phyloP scores from a whole-genome alignment of 306 rosid species.

The Cucurbita pepo region DNA sequence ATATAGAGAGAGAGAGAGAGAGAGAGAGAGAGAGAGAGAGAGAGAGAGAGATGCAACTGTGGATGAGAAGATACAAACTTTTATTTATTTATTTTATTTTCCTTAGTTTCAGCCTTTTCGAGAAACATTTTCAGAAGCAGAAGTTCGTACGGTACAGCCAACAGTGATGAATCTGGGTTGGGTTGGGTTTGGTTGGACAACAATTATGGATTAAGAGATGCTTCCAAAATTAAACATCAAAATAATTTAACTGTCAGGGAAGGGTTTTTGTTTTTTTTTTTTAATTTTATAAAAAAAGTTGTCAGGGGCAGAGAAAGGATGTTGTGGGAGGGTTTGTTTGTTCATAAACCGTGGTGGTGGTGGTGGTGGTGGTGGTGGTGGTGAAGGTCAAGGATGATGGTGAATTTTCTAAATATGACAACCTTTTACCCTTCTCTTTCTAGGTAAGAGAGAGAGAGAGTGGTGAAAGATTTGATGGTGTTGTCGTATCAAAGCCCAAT shows the following conservation, averaged over 20 bases:
- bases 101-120: neutral
- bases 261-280: neutral
- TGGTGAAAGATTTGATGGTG: neutral
- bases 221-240: constrained; percentile 8
- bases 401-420: neutral
- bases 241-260: neutral
- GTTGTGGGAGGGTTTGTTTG: neutral
- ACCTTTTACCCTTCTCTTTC: constrained; percentile 7
- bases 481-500: constrained; percentile 3
- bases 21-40: neutral
- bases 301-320: neutral
- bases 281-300: neutral
- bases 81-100: neutral
- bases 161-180: neutral
- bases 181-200: neutral
- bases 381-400: neutral
- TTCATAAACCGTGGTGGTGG: neutral
- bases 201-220: constrained; percentile 1
- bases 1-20: too few species aligned
- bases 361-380: neutral
- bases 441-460: neutral
- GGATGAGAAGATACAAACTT: neutral
- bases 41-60: neutral
- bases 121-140: constrained; percentile 2
- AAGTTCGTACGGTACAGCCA: neutral